These are phyloP conservation scores for Lathyrus aphaca DNA, from an alignment of 306 rosid genomes.

Conservation along the genomic window DNA sequence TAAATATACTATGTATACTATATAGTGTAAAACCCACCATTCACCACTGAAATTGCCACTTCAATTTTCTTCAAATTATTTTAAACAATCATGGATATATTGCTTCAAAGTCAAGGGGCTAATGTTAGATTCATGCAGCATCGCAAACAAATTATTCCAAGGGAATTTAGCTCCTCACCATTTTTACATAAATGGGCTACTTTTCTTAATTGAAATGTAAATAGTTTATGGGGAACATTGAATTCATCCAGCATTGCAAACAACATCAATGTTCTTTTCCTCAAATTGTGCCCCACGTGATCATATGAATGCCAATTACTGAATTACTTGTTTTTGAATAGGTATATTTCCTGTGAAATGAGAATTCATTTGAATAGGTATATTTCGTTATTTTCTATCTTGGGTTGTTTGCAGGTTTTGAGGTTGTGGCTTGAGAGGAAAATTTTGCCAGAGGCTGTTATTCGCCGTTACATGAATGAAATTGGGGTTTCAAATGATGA, in stretches of 20 bases:
- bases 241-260: slow-evolving; percentile 16
- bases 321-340: slow-evolving; percentile 25
- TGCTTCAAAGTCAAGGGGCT: slow-evolving; percentile 6
- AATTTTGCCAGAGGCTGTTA: slow-evolving; percentile 81
- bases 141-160: background rate
- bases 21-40: background rate
- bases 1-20: background rate
- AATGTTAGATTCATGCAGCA: background rate
- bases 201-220: slow-evolving; percentile 12
- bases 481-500: slow-evolving; percentile 90
- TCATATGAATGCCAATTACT: slow-evolving; percentile 26
- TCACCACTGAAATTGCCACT: background rate
- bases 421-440: slow-evolving; percentile 98
- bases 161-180: slow-evolving; percentile 10
- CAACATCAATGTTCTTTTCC: background rate
- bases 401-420: slow-evolving; percentile 67
- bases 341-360: slow-evolving; percentile 20
- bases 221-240: background rate
- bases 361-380: background rate
- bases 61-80: background rate
- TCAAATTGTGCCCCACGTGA: slow-evolving; percentile 10
- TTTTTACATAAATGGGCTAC: slow-evolving; percentile 4
- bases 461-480: slow-evolving; percentile 90
- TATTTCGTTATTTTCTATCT: slow-evolving; percentile 19
- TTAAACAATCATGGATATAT: background rate